Evolutionary conservation across 2,329 filamentous ascomycete species (phyloP).

Genomic region (Peltaster fructicola): DNA sequence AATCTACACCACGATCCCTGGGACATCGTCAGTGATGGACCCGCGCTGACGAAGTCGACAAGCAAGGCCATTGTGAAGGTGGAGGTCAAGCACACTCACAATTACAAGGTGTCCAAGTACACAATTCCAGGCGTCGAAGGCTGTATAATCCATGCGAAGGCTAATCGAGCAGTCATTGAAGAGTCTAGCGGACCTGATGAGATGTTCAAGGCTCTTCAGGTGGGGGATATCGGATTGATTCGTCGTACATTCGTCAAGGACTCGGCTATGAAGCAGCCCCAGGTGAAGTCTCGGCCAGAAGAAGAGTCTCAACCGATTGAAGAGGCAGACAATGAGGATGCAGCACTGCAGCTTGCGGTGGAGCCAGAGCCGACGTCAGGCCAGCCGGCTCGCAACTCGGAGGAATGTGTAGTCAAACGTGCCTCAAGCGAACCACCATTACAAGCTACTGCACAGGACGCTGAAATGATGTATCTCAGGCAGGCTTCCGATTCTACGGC

Average conservation of each 20-base stretch:
- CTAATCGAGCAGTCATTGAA: constrained; percentile 35
- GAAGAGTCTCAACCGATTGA: background rate
- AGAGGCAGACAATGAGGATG: no score
- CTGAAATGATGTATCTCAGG: no score
- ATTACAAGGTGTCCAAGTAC: constrained; percentile 28
- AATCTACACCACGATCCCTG: constrained; percentile 10
- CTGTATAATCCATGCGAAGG: constrained; percentile 36
- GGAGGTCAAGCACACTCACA: constrained; percentile 18
- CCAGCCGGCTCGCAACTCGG: no score
- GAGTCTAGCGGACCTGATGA: constrained; percentile 40
- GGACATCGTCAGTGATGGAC: constrained; percentile 14
- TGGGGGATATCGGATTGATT: constrained; percentile 21
- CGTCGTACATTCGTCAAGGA: no score
- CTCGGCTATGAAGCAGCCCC: no score
- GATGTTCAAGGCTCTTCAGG: constrained; percentile 35
- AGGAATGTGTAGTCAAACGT: no score
- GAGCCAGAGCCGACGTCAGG: no score
- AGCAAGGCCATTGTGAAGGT: constrained; percentile 18
- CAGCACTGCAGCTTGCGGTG: no score
- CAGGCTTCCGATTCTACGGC: no score
- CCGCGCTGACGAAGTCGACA: constrained; percentile 12
- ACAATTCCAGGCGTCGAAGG: constrained; percentile 27
- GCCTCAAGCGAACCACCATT: no score
- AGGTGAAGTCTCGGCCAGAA: background rate
- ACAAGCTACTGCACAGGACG: no score